Evolutionary conservation across 1,284 basidiomycete species (phyloP), one percentile per base, ranked within the genome.

Genomic region (Athelia sp.): DNA sequence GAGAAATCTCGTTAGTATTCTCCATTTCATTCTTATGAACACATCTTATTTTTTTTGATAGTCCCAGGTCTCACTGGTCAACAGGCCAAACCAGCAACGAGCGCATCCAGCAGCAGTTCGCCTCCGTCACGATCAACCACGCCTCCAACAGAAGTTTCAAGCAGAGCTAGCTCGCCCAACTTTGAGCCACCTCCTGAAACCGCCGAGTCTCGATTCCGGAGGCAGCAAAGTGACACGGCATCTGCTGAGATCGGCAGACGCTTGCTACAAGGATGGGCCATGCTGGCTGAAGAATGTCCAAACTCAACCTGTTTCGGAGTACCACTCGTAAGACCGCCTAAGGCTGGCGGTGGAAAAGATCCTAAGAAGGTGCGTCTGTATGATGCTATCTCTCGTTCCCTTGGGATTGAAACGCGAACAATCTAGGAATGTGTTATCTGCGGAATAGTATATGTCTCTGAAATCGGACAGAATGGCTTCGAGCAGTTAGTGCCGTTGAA

Each of bases 201-300:
- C 1, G 81, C 79, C 55, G 81, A 83, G 55, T 76, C 74, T 19
- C 66, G 81, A 40, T 78, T 76, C 35, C 76, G 90, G 38, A 79
- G 89, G 50, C 81, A 84, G 52, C 90, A 92, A 63, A 90, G 87
- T 4, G 90, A 93, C 61, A 69, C 67, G 22, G 90, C 90, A 9
- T 88, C 88, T 1, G 67, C 79, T 47, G 86, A 87, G 60, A 88
- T 93, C 32, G 90, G 87, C 35, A 82, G 77, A 52, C 76, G 81
- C 24, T 70, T 93, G 52, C 66, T 93, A 43, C 82, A 81, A 62
- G 90, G 90, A 38, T 92, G 87, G 87, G 81, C 89, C 0, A 87
- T 93, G 85, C 72, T 93, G 18, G 87, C 77, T 36, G 88, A 91
- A 45, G 88, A 90, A 67, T 93, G 90, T 59, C 79, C 80, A 0